Conservation (phyloP, 2,329 filamentous ascomycete genomes). For the Colletotrichum sansevieriae region DNA sequence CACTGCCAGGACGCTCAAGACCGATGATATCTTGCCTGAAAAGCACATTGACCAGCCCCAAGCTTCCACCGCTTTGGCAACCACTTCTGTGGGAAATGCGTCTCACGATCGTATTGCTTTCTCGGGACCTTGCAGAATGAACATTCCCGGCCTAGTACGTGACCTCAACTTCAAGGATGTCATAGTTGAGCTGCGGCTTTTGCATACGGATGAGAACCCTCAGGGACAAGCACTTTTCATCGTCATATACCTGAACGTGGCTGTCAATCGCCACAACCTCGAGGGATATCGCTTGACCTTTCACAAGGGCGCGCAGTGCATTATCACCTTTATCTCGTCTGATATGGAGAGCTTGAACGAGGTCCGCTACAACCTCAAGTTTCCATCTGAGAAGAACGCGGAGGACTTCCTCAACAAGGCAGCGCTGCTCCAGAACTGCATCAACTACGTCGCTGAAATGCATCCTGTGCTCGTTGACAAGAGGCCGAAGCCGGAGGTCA, state of each 20-base stretch:
- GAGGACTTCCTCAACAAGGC: neutral
- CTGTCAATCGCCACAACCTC: neutral
- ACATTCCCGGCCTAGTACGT: neutral
- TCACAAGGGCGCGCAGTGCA: neutral
- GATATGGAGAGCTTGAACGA: neutral
- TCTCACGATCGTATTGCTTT: neutral
- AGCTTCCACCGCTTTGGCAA: neutral
- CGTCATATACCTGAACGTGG: neutral
- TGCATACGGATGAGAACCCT: neutral
- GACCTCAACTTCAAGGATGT: neutral
- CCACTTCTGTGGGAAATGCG: no score
- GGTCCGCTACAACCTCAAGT: slow-evolving; percentile 3
- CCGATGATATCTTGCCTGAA: no score
- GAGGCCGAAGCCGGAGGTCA: no score
- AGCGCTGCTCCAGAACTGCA: neutral
- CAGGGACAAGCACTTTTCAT: slow-evolving; percentile 7
- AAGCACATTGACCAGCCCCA: neutral
- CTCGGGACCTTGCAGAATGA: neutral
- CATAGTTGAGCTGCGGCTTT: neutral
- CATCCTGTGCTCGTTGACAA: no score
- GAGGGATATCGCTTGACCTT: neutral
- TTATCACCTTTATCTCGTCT: neutral
- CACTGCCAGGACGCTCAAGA: no score
- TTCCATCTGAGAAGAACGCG: neutral
- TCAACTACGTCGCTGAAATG: slow-evolving; percentile 5